Conservation (phyloP, 495 filamentous ascomycete species). For the Penicillium cosmopolitanum region DNA sequence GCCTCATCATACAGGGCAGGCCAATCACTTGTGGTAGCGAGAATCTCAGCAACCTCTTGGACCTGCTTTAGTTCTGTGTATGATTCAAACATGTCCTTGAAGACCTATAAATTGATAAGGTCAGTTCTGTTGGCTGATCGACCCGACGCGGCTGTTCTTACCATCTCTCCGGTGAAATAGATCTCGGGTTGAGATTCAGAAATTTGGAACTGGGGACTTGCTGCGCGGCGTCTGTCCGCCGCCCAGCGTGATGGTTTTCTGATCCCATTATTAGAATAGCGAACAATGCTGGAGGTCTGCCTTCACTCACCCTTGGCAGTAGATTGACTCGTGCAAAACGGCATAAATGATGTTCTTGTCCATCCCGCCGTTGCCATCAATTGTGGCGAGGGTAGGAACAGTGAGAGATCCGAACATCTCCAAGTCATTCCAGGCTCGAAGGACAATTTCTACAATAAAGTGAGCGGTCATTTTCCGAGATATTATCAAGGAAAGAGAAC, state of each 20-base stretch:
- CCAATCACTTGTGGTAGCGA: slow-evolving; percentile 73
- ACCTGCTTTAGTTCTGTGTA: slow-evolving; percentile 72
- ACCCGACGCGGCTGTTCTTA: slow-evolving; percentile 23
- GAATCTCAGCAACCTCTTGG: slow-evolving; percentile 64
- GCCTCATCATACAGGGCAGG: slow-evolving; percentile 73
- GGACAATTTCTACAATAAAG: slow-evolving; percentile 59
- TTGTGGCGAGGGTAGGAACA: slow-evolving; percentile 62
- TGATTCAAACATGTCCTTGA: slow-evolving; percentile 76
- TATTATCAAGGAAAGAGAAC: neutral
- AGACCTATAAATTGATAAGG: slow-evolving; percentile 51
- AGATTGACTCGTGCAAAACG: slow-evolving; percentile 82
- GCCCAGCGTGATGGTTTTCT: slow-evolving; percentile 65
- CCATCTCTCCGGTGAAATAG: slow-evolving; percentile 91
- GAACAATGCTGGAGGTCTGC: neutral
- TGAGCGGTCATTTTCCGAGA: neutral
- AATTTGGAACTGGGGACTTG: slow-evolving; percentile 48
- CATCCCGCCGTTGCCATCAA: slow-evolving; percentile 68
- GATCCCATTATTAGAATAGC: slow-evolving; percentile 21
- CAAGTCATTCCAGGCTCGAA: slow-evolving; percentile 70
- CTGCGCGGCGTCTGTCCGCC: slow-evolving; percentile 54
- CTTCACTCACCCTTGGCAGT: slow-evolving; percentile 64
- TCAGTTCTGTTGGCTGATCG: slow-evolving; percentile 8
- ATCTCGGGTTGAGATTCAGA: slow-evolving; percentile 56
- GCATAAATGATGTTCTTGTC: slow-evolving; percentile 83
- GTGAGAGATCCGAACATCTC: slow-evolving; percentile 73